phyloP scores from a whole-genome alignment of 1,284 basidiomycete species.

The Dichomitus squalens region DNA sequence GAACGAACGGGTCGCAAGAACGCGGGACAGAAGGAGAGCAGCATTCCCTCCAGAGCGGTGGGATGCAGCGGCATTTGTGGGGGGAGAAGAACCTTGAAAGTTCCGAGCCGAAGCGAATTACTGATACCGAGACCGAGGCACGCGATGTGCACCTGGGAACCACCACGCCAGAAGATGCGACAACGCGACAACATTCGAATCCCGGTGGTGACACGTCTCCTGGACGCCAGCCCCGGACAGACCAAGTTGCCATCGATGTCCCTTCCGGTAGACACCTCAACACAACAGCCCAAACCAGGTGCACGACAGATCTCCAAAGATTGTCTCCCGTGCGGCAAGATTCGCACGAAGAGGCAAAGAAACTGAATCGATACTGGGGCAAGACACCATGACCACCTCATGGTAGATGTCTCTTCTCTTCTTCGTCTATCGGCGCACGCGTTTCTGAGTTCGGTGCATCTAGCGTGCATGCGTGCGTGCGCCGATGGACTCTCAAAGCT shows the following conservation, averaged over 20 bases:
- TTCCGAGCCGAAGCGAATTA: not conserved
- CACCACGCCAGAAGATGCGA: constrained; percentile 3
- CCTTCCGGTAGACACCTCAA: not conserved
- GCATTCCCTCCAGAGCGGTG: too few relatives aligned
- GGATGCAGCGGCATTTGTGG: not conserved
- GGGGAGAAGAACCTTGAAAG: not conserved
- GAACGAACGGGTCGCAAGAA: not conserved
- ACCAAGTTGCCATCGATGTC: constrained; percentile 18
- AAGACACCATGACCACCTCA: not conserved
- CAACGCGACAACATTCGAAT: constrained; percentile 15
- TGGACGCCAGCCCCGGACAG: constrained; percentile 10
- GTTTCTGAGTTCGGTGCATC: not conserved
- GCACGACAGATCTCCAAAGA: not conserved
- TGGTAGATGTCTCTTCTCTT: not conserved
- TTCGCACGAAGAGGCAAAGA: not conserved
- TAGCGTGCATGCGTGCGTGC: not conserved
- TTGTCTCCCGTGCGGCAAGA: not conserved
- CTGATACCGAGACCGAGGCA: not conserved
- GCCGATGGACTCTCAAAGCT: constrained; percentile 5
- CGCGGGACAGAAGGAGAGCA: not conserved
- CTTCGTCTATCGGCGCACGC: not conserved
- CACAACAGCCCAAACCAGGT: not conserved
- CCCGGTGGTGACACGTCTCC: constrained; percentile 8
- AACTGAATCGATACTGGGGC: not conserved
- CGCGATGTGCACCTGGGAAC: not conserved